phyloP scores from a whole-genome alignment of 2,329 filamentous ascomycete species.

The Mycogone perniciosa region DNA sequence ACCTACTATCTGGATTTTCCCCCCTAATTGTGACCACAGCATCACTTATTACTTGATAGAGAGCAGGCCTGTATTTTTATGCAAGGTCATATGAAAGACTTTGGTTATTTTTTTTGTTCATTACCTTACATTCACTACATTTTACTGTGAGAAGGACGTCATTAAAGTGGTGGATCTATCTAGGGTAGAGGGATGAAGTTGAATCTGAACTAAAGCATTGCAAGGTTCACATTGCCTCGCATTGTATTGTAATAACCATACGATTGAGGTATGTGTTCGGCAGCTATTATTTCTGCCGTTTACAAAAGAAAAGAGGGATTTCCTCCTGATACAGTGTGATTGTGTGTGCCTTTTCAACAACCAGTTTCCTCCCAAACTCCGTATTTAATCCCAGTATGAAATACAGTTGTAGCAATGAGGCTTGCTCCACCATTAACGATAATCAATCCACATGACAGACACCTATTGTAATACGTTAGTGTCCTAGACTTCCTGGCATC shows the following conservation, averaged over 20 bases:
- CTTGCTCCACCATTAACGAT: neutral
- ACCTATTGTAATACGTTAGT: neutral
- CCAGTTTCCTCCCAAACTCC: conserved; percentile 1
- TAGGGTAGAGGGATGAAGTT: too few relatives aligned
- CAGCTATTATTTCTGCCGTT: conserved; percentile 1
- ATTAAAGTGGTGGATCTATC: too few relatives aligned
- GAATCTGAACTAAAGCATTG: neutral
- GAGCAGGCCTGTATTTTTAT: too few relatives aligned
- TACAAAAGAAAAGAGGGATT: neutral
- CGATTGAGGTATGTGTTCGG: neutral
- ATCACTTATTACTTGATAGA: too few relatives aligned
- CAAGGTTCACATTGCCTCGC: neutral
- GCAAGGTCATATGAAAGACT: too few relatives aligned
- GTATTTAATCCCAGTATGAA: conserved; percentile 2
- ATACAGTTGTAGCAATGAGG: conserved; percentile 7
- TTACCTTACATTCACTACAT: too few relatives aligned
- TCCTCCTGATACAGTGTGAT: neutral
- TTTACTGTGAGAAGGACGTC: too few relatives aligned
- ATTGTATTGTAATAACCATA: neutral
- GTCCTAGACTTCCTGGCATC: neutral
- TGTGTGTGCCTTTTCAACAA: neutral
- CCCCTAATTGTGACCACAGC: too few relatives aligned
- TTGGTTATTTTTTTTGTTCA: too few relatives aligned
- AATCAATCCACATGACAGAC: neutral
- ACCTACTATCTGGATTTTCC: too few relatives aligned